A percentile compares a stretch with the other conserved stretches of the same genome.
phyloP scores from a whole-genome alignment of 192 early-diverging fungal genomes.

The Coemansia sp. region DNA sequence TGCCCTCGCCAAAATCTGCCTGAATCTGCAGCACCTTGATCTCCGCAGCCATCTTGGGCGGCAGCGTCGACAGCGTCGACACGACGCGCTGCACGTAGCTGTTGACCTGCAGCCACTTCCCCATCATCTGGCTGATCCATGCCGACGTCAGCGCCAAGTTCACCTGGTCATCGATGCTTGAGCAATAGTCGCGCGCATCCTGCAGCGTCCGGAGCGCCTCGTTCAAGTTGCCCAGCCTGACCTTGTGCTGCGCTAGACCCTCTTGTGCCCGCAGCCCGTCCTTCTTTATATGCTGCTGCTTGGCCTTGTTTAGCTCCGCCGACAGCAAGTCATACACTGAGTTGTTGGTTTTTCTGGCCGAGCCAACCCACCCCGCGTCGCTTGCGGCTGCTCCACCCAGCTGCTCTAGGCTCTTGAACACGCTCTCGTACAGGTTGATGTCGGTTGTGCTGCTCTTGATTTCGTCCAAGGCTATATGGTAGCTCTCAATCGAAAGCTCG shows the following conservation, averaged over 20 bases:
- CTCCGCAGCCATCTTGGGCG: conserved; percentile 15
- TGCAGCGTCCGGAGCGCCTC: conserved; percentile 34
- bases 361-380: conserved; percentile 9
- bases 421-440: conserved; percentile 5
- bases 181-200: conserved; percentile 31
- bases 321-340: conserved; percentile 17
- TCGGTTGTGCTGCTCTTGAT: conserved; percentile 25
- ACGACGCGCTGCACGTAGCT: conserved; percentile 31
- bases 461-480: conserved; percentile 32
- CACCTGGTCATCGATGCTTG: conserved; percentile 26
- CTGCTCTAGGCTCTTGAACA: conserved; percentile 26
- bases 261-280: conserved; percentile 26
- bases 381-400: neutral
- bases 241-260: conserved; percentile 14
- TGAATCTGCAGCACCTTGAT: conserved; percentile 34
- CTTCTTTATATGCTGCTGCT: conserved; percentile 25
- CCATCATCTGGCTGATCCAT: conserved; percentile 19
- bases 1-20: conserved; percentile 33
- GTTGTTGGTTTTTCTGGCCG: conserved; percentile 13
- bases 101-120: conserved; percentile 43
- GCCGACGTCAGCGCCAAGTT: conserved; percentile 26
- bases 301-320: conserved; percentile 15
- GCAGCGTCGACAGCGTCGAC: conserved; percentile 6
- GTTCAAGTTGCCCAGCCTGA: conserved; percentile 21
- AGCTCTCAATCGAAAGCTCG: conserved; percentile 17